Evolutionary conservation across 495 filamentous ascomycete species (phyloP).

Genomic region (Podospora appendiculata): DNA sequence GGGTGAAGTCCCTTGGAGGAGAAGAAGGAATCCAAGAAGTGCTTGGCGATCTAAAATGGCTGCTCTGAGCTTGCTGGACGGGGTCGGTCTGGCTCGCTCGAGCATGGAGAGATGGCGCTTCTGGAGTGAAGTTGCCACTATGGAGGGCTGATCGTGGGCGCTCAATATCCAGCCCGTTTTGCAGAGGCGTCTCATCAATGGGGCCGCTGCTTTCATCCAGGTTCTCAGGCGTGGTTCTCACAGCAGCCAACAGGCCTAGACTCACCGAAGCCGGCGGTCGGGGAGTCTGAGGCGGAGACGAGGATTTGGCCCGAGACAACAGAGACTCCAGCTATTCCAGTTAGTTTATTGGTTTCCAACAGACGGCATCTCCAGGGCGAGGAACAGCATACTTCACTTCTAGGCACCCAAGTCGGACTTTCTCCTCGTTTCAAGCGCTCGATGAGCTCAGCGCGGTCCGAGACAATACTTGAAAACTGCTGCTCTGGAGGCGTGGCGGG

Average conservation of each 20-base stretch:
- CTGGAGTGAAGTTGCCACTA: slow-evolving; percentile 76
- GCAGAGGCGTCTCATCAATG: slow-evolving; percentile 18
- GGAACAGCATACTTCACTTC: slow-evolving; percentile 50
- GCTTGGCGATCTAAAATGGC: slow-evolving; percentile 2
- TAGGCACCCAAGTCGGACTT: slow-evolving; percentile 66
- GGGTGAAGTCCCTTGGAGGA: slow-evolving; percentile 35
- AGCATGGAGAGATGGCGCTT: slow-evolving; percentile 23
- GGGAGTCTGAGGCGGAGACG: slow-evolving; percentile 27
- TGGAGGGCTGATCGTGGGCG: slow-evolving; percentile 83
- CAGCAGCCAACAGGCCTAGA: slow-evolving; percentile 28
- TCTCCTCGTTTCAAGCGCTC: slow-evolving; percentile 75
- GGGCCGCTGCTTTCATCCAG: slow-evolving; percentile 12
- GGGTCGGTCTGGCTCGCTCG: background rate
- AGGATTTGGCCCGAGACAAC: slow-evolving; percentile 20
- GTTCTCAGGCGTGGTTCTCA: slow-evolving; percentile 36
- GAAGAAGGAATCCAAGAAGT: slow-evolving; percentile 36
- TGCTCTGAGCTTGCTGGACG: background rate
- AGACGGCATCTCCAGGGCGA: background rate
- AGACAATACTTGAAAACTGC: slow-evolving; percentile 20
- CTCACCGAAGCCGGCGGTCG: slow-evolving; percentile 26
- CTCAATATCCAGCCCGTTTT: slow-evolving; percentile 57
- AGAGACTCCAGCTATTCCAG: slow-evolving; percentile 30
- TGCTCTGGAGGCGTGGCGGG: slow-evolving; percentile 21
- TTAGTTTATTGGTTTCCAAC: background rate
- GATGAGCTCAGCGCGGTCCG: slow-evolving; percentile 71